phyloP scores from a whole-genome alignment of 2,329 filamentous ascomycete genomes.

The Cladophialophora psammophila region DNA sequence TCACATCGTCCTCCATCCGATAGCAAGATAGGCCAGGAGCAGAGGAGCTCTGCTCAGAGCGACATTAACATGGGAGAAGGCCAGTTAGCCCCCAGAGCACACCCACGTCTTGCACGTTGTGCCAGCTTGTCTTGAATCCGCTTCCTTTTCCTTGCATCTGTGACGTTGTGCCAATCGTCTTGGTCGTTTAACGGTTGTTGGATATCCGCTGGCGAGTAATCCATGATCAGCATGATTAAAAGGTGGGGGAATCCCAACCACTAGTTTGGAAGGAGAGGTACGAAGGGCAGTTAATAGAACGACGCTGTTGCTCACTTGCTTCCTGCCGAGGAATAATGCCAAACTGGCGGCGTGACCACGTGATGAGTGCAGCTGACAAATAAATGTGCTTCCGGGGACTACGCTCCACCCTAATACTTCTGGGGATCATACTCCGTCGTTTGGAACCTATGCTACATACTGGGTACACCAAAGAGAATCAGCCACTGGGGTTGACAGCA shows the following conservation, averaged over 20 bases:
- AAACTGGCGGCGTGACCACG: not conserved
- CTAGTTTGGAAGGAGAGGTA: not conserved
- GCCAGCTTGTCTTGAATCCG: constrained; percentile 50
- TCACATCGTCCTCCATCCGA: not conserved
- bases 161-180: constrained; percentile 45
- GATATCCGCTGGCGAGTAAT: not conserved
- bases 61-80: constrained; percentile 21
- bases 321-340: too few species aligned
- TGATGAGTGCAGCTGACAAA: not conserved
- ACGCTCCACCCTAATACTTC: not conserved
- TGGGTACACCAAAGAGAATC: not conserved
- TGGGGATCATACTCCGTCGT: not conserved
- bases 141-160: constrained; percentile 48
- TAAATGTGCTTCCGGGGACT: not conserved
- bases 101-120: constrained; percentile 47
- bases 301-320: not conserved
- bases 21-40: not conserved
- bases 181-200: not conserved
- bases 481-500: not conserved
- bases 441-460: not conserved
- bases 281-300: not conserved
- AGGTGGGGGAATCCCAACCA: not conserved
- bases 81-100: too few species aligned
- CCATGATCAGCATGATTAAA: not conserved
- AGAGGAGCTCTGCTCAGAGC: not conserved